Evolutionary conservation across 331 rosid species (phyloP).

Genomic region (Malus hybrid): DNA sequence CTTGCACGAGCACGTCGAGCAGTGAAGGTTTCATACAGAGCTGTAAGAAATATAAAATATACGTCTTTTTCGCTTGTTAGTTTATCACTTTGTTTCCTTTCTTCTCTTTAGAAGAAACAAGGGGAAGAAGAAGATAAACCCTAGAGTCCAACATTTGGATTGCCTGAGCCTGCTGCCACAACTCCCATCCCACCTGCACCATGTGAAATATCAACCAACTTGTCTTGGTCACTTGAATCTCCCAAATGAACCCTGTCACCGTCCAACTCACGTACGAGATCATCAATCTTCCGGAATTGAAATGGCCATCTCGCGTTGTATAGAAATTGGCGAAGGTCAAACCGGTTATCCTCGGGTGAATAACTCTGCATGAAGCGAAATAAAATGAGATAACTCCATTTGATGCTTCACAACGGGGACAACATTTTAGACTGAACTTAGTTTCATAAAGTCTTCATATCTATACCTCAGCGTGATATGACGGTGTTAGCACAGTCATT

Average conservation of each 20-base stretch:
- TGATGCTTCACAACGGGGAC: not conserved
- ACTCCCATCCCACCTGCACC: constrained; percentile 87
- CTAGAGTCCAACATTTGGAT: constrained; percentile 75
- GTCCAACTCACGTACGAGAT: constrained; percentile 52
- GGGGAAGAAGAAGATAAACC: not conserved
- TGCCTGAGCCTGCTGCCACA: constrained; percentile 88
- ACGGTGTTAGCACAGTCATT: constrained; percentile 93
- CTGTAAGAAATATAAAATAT: not conserved
- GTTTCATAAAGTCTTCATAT: constrained; percentile 17
- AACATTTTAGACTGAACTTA: not conserved
- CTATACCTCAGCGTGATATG: constrained; percentile 93
- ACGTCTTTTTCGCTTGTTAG: not conserved
- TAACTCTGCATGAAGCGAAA: constrained; percentile 50
- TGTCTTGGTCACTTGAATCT: constrained; percentile 34
- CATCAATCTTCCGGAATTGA: constrained; percentile 82
- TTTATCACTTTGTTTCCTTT: not conserved
- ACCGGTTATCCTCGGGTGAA: constrained; percentile 87
- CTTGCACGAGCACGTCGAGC: not conserved
- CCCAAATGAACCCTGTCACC: constrained; percentile 36
- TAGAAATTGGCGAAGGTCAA: constrained; percentile 76
- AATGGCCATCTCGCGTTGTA: constrained; percentile 90
- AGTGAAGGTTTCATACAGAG: not conserved
- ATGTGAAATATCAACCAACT: constrained; percentile 26
- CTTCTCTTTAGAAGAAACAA: not conserved
- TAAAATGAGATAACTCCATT: not conserved